Evolutionary conservation across 2,329 filamentous ascomycete species (phyloP), one percentile per base, ranked within the genome.

Genomic region (Venturia nashicola): DNA sequence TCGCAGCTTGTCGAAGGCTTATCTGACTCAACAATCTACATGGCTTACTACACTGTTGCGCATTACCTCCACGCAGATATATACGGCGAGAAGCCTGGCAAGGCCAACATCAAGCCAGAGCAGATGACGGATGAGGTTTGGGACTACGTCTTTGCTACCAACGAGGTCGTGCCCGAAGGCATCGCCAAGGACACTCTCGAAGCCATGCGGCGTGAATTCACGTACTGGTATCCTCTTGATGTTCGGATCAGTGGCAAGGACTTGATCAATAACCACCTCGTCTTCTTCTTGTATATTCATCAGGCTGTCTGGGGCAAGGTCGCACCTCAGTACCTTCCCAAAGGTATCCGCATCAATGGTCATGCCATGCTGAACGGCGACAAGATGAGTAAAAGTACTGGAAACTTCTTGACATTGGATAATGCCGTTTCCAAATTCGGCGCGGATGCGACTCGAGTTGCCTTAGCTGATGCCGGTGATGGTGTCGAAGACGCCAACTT

Each of bases 361-460:
- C 93, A 97, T 77, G 78, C 97, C 71, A 85, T 96, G 75, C 82
- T 99, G 68, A 99, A 99, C 74, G 93, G 93, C 61, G 90, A 96
- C 74, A 99, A 99, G 83, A 99, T 99, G 94, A 89, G 86, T 74
- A 99, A 99, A 80, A 93, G 88, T 63, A 97, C 92, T 0, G 94
- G 94, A 67, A 99, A 97, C 79, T 99, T 99, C 80, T 82, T 99
- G 74, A 97, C 94, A 12, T 81, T 97, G 62, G 83, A 86, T 63
- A 90, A 97, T 67, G 83, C 92, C 39, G 88, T 93, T 16, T 83
- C 86, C 70, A 99, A 99, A 76, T 99, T 94, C 70, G 94, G 94
- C 71, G 93, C 94, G 9, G 94, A 97, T 74, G 94, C 94, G 14
- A 88, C 89, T 54, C 85, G 93, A 73, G 89, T 97, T 70, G 91